Conservation (phyloP, 176 grass and related monocot genomes). For the Tillandsia fasciculata region DNA sequence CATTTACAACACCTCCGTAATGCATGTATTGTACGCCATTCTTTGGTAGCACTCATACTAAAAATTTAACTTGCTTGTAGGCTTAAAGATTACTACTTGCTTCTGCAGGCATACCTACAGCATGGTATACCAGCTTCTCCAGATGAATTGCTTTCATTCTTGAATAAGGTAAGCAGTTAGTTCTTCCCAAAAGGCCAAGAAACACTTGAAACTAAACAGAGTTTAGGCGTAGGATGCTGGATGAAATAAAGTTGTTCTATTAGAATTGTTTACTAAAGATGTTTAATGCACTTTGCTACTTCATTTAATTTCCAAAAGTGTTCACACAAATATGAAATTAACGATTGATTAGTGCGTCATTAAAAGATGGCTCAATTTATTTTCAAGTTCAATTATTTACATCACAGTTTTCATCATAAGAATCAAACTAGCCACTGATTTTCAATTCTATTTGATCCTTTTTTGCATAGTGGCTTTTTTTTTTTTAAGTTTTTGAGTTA, state of each 20-base stretch:
- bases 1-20: constrained; percentile 93
- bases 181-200: not conserved
- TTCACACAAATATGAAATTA: too few species aligned
- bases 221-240: not conserved
- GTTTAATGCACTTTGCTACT: too few species aligned
- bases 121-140: constrained; percentile 68
- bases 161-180: constrained; percentile 47
- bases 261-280: too few species aligned
- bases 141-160: constrained; percentile 51
- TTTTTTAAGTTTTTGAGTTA: not conserved
- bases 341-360: too few species aligned
- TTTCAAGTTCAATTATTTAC: too few species aligned
- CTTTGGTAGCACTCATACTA: not conserved
- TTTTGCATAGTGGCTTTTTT: not conserved
- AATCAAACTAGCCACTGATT: too few species aligned
- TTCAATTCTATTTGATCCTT: too few species aligned
- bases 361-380: too few species aligned
- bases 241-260: too few species aligned
- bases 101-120: constrained; percentile 64
- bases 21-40: constrained; percentile 61
- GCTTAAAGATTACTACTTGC: not conserved
- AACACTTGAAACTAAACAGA: not conserved
- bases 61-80: not conserved
- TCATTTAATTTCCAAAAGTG: too few species aligned
- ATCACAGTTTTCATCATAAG: too few species aligned